A percentile compares a stretch with the other conserved stretches of the same genome.
Conservation (phyloP, 1,139 yeast species). For the Zhuliangozyma parablackwelliae region DNA sequence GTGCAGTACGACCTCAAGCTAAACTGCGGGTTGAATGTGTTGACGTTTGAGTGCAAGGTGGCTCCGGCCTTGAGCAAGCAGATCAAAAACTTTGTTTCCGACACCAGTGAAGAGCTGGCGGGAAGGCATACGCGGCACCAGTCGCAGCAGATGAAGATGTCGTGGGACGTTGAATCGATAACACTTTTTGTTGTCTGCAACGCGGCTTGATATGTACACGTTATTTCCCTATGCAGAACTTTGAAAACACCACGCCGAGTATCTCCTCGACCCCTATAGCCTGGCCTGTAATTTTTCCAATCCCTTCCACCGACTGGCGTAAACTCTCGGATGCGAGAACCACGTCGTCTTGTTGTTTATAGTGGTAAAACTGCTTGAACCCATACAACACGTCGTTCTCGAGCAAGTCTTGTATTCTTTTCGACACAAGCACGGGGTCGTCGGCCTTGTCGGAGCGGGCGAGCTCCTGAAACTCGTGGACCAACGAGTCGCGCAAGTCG, state of each 20-base stretch:
- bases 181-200: slow-evolving; percentile 29
- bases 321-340: slow-evolving; percentile 81
- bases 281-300: slow-evolving; percentile 89
- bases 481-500: slow-evolving; percentile 26
- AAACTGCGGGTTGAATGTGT: slow-evolving; percentile 44
- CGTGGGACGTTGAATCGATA: slow-evolving; percentile 46
- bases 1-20: slow-evolving; percentile 48
- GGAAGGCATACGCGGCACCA: slow-evolving; percentile 46
- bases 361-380: slow-evolving; percentile 52
- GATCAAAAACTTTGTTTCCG: slow-evolving; percentile 20
- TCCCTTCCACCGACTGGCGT: slow-evolving; percentile 73
- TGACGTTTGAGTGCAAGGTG: slow-evolving; percentile 45
- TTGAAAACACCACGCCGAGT: slow-evolving; percentile 83
- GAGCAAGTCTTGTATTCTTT: slow-evolving; percentile 70
- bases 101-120: slow-evolving; percentile 24
- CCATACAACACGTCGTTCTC: slow-evolving; percentile 71
- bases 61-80: slow-evolving; percentile 35
- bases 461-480: slow-evolving; percentile 41
- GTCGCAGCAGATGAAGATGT: slow-evolving; percentile 42
- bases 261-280: slow-evolving; percentile 88
- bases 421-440: slow-evolving; percentile 68
- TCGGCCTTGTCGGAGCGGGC: slow-evolving; percentile 44
- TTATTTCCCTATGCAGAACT: slow-evolving; percentile 88
- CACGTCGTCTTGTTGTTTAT: slow-evolving; percentile 58
- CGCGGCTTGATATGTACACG: slow-evolving; percentile 7